phyloP scores from a whole-genome alignment of 768 basidiomycete genomes.

The Lactarius hengduanensis region DNA sequence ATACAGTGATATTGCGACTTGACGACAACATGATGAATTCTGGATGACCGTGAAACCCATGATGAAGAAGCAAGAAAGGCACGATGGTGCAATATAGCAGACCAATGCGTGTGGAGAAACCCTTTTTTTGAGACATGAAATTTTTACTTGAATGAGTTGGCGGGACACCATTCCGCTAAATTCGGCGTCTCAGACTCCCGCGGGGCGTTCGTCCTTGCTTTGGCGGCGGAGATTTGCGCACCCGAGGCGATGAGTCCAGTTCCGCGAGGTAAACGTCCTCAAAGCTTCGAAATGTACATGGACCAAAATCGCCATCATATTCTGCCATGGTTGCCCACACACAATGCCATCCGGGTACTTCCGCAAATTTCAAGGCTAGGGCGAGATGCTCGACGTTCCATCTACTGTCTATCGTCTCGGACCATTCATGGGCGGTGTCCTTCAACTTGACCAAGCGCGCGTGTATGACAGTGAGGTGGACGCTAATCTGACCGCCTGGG shows the following conservation, averaged over 20 bases:
- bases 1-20: conserved; percentile 23
- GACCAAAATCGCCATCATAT: conserved; percentile 41
- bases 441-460: conserved; percentile 54
- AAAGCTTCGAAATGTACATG: conserved; percentile 37
- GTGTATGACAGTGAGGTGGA: conserved; percentile 46
- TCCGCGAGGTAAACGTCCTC: conserved; percentile 45
- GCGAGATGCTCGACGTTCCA: conserved; percentile 50
- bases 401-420: conserved; percentile 32
- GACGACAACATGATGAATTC: background rate
- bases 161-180: background rate
- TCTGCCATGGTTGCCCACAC: conserved; percentile 63
- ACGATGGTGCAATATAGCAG: background rate
- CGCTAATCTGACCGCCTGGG: conserved; percentile 34
- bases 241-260: conserved; percentile 34
- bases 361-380: conserved; percentile 55
- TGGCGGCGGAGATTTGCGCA: conserved; percentile 11
- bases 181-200: conserved; percentile 1
- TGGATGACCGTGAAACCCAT: background rate
- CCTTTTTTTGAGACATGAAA: background rate
- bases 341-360: conserved; percentile 55
- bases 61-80: background rate
- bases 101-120: background rate
- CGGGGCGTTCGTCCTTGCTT: conserved; percentile 12
- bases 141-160: background rate
- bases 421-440: conserved; percentile 57